Conservation (phyloP, 768 basidiomycete species). For the Lanmaoa rubissima region DNA sequence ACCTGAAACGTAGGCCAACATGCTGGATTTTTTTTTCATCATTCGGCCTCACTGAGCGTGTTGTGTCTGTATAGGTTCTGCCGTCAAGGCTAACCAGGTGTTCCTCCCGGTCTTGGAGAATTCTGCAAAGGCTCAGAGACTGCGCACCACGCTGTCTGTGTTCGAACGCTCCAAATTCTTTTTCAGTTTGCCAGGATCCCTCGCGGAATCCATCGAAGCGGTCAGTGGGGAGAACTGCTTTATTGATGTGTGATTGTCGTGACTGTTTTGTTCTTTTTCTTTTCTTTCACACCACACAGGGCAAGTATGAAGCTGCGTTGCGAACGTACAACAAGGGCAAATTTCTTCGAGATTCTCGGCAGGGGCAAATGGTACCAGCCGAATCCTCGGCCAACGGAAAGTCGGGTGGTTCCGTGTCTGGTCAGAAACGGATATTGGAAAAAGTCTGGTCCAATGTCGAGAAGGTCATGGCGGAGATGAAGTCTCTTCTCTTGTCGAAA, state of each 20-base stretch:
- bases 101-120: conserved; percentile 97
- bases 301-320: conserved; percentile 90
- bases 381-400: conserved; percentile 60
- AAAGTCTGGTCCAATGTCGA: conserved; percentile 97
- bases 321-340: conserved; percentile 98
- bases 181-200: conserved; percentile 93
- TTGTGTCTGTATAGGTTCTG: conserved; percentile 56
- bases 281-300: conserved; percentile 44
- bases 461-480: conserved; percentile 92
- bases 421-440: conserved; percentile 90
- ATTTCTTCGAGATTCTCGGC: conserved; percentile 84
- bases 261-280: neutral
- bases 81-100: conserved; percentile 90
- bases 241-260: neutral
- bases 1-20: conserved; percentile 69
- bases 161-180: conserved; percentile 98
- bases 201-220: conserved; percentile 86
- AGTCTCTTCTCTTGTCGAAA: conserved; percentile 68
- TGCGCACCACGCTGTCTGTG: conserved; percentile 89
- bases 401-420: conserved; percentile 52
- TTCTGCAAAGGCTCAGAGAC: conserved; percentile 87
- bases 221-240: conserved; percentile 42
- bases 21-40: neutral
- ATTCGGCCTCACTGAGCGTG: conserved; percentile 2
- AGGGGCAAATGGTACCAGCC: conserved; percentile 76